Evolutionary conservation across 768 basidiomycete genomes (phyloP), one percentile per base, ranked within the genome.

Genomic region (Kwoniella botswanensis): DNA sequence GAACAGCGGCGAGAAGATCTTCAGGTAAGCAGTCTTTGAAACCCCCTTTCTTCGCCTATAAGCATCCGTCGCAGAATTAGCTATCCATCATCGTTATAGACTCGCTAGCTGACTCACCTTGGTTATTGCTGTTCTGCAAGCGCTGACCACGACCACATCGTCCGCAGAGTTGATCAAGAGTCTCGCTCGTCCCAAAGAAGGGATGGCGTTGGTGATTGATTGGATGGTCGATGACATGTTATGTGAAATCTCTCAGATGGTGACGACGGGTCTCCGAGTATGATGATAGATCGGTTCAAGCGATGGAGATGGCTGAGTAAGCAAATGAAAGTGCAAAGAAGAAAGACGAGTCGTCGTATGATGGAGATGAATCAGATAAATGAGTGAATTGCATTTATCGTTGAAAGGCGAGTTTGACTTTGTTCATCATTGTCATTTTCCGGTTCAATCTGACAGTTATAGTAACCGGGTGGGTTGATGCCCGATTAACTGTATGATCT

Each of bases 141-240:
- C 94, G 12, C 89, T 86, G 78, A 93, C 89, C 81, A 98, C 92
- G 73, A 98, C 96, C 15, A 98, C 91, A 84, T 96, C 94, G 82
- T 92, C 87, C 72, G 91, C 90, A 76, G 88, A 85, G 85, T 93
- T 91, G 77, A 88, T 86, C 60, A 93, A 87, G 24, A 93, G 74
- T 69, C 86, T 86, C 24, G 89, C 86, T 21, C 81, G 63, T 12
- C 82, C 82, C 15, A 83, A 59, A 18, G 82, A 83, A 13, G 82
- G 82, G 65, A 83, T 74, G 50, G 77, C 76, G 65, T 70, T 70
- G 62, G 79, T 74, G 69, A 83, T 79, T 64, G 67, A 75, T 60
- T 77, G 75, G 24, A 83, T 58, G 15, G 82, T 77, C 15, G 81
- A 81, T 12, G 81, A 67, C 82, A 83, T 83, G n/a, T 26, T 63